Evolutionary conservation across 805 yeast species (phyloP), one percentile per base, ranked within the genome.

Genomic region (Ascoidea rubescens): DNA sequence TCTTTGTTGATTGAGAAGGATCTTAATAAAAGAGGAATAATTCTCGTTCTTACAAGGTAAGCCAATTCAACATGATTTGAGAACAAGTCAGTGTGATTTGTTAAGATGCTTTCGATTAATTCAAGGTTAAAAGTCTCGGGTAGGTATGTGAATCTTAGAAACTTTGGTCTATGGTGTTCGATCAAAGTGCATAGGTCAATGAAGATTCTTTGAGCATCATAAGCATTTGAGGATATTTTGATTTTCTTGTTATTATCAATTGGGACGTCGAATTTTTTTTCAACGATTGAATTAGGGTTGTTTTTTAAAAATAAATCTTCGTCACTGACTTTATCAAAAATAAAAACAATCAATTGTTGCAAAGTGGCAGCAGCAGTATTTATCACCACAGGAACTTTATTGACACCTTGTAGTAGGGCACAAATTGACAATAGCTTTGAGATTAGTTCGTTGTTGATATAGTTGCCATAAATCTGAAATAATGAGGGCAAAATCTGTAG

Each of bases 321-420:
- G 4, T 66, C 70, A 16, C 62, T 57, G 48, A 79, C 73, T 61
- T 79, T 74, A 52, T 91, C 98, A 64, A 84, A 91, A 0, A 89
- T 76, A 33, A 84, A 78, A 44, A 84, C 79, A 48, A 89, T 74
- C 47, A 93, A 67, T 63, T 93, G 98, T 56, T 89, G 95, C 48
- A 89, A 74, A 3, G 98, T 88, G 1, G 98, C 99, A 50, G 87
- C 81, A 0, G 98, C 96, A 0, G 98, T 87, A 60, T 89, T 90
- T 12, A 79, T 74, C 5, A 93, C 96, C 58, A 87, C 86, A 0
- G 84, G 78, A 5, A 82, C 75, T 58, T 85, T 84, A 55, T 79
- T 84, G 12, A 80, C 74, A 12, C 79, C 69, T 53, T 87, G 89
- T 50, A 93, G 71, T 42, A 79, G 74, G 0, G 93, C 75, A 62